These are phyloP conservation scores for Rosa chinensis DNA, from an alignment of 306 rosid genomes.

Conservation along the genomic window DNA sequence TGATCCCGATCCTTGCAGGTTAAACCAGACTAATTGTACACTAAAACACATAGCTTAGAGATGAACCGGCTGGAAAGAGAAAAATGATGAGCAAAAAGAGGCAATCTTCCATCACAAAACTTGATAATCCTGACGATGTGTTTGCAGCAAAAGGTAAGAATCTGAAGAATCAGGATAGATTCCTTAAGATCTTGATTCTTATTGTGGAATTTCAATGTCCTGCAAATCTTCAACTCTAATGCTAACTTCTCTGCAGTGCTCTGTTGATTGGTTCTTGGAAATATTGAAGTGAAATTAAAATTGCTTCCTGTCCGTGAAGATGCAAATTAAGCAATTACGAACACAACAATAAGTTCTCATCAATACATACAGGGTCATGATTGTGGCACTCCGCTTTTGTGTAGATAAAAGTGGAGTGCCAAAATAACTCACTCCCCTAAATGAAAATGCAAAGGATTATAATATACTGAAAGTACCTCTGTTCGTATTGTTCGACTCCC, in stretches of 20 bases:
- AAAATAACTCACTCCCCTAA: neutral
- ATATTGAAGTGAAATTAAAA: constrained; percentile 85
- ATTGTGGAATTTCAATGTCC: constrained; percentile 1
- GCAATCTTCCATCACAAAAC: neutral
- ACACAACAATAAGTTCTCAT: neutral
- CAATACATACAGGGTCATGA: neutral
- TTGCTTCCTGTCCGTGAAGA: constrained; percentile 68
- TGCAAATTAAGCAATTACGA: constrained; percentile 18
- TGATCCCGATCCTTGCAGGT: neutral
- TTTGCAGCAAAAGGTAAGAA: constrained; percentile 3
- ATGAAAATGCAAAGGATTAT: constrained; percentile 2
- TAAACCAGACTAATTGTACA: neutral
- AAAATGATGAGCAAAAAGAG: neutral
- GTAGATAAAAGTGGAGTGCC: neutral
- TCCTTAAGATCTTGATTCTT: neutral
- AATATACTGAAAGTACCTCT: constrained; percentile 53
- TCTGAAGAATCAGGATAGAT: constrained; percentile 3
- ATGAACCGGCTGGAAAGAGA: neutral
- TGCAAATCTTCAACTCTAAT: constrained; percentile 12
- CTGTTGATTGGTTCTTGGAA: constrained; percentile 83
- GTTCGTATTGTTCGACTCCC: constrained; percentile 99
- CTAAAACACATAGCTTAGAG: neutral
- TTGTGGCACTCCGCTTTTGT: neutral
- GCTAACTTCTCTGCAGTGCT: constrained; percentile 48
- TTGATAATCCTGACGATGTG: neutral